Evolutionary conservation across 768 basidiomycete species (phyloP).

Genomic region (Candolleomyces aberdarensis): DNA sequence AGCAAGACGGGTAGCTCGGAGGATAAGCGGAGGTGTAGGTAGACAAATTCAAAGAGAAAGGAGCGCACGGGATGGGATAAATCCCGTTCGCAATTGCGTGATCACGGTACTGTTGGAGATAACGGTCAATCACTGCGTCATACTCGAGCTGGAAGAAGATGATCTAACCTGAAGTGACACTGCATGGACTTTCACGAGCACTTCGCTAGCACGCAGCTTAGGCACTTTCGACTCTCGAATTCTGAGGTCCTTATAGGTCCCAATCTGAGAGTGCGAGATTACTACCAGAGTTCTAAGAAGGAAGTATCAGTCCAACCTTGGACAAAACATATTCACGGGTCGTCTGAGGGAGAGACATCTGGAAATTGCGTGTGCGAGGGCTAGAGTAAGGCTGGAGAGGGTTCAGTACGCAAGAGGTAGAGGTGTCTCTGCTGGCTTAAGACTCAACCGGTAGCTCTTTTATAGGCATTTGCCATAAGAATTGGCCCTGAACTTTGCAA

Average conservation of each 20-base stretch:
- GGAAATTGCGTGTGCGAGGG: too few relatives aligned
- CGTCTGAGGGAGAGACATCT: neutral
- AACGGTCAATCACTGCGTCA: neutral
- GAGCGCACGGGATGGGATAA: slow-evolving; percentile 32
- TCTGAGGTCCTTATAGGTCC: slow-evolving; percentile 18
- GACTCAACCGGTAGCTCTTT: too few relatives aligned
- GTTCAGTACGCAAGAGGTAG: too few relatives aligned
- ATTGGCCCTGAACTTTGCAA: too few relatives aligned
- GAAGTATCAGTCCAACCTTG: neutral
- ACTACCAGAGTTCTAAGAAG: neutral
- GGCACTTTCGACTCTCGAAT: slow-evolving; percentile 23
- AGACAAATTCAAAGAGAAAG: neutral
- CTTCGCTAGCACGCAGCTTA: slow-evolving; percentile 43
- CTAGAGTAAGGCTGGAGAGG: too few relatives aligned
- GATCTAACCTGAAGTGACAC: slow-evolving; percentile 50
- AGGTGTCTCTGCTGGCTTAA: too few relatives aligned
- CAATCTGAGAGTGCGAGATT: slow-evolving; percentile 11
- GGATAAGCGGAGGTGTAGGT: too few relatives aligned
- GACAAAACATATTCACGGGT: neutral
- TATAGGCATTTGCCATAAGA: too few relatives aligned
- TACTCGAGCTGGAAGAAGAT: neutral
- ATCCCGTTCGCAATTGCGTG: slow-evolving; percentile 35
- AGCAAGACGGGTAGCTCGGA: neutral
- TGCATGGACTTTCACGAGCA: slow-evolving; percentile 53
- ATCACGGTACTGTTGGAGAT: slow-evolving; percentile 43